These are phyloP conservation scores for Cladosporium austrohemisphaericum DNA, from an alignment of 2,329 filamentous ascomycete genomes.

Conservation along the genomic window DNA sequence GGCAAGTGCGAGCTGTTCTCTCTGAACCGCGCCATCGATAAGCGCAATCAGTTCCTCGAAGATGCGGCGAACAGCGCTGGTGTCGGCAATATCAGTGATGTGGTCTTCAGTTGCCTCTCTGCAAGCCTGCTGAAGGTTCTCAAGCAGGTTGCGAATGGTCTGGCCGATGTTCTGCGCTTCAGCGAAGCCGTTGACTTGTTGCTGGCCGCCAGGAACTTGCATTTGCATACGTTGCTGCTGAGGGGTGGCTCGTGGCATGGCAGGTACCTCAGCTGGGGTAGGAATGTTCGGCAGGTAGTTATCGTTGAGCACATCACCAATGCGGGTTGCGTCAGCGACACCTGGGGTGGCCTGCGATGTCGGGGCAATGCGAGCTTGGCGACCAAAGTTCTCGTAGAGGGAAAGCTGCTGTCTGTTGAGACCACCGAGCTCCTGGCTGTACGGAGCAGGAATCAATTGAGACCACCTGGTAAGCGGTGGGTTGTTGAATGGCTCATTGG, in stretches of 20 bases:
- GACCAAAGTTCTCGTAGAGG: constrained; percentile 94
- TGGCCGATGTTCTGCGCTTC: constrained; percentile 53
- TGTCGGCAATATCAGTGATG: constrained; percentile 54
- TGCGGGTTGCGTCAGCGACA: constrained; percentile 49
- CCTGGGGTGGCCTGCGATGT: constrained; percentile 45
- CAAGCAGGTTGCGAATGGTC: constrained; percentile 51
- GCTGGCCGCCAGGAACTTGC: constrained; percentile 33
- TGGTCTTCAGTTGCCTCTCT: constrained; percentile 56
- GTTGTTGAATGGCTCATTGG: constrained; percentile 81
- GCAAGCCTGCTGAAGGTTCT: constrained; percentile 54
- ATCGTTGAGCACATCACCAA: constrained; percentile 62
- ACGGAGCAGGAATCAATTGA: constrained; percentile 89
- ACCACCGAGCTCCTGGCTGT: constrained; percentile 76
- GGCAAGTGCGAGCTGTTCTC: constrained; percentile 54
- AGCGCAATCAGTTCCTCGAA: constrained; percentile 55
- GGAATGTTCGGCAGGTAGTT: constrained; percentile 58
- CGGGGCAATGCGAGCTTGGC: constrained; percentile 64
- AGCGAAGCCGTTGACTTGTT: constrained; percentile 58
- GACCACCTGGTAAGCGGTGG: constrained; percentile 81
- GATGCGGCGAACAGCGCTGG: constrained; percentile 53
- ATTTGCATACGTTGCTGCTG: constrained; percentile 47
- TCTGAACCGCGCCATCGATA: constrained; percentile 52
- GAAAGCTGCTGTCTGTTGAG: constrained; percentile 89
- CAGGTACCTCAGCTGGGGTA: constrained; percentile 60
- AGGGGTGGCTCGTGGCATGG: constrained; percentile 55